phyloP scores from a whole-genome alignment of 352 stramenopile genomes.

The Phytophthora podocarpi region DNA sequence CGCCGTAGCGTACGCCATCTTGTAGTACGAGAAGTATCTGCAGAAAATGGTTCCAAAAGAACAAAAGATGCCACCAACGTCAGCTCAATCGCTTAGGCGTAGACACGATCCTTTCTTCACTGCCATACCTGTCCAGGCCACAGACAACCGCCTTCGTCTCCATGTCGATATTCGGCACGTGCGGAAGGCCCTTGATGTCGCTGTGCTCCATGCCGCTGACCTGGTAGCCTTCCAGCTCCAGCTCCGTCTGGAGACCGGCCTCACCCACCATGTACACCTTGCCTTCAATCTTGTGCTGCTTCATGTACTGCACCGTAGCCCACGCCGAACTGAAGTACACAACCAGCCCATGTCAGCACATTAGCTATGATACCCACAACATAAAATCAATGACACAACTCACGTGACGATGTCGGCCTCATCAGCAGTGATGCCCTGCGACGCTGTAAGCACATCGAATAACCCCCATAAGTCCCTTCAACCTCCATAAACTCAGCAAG shows the following conservation, averaged over 20 bases:
- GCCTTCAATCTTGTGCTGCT: conserved; percentile 70
- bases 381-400: no score
- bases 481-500: not conserved
- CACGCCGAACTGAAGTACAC: conserved; percentile 63
- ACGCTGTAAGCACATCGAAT: conserved; percentile 44
- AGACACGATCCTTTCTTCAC: not conserved
- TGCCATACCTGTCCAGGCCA: conserved; percentile 65
- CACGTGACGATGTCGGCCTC: conserved; percentile 85
- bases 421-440: conserved; percentile 67
- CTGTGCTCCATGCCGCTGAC: conserved; percentile 72
- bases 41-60: not conserved
- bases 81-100: not conserved
- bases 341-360: conserved; percentile 1
- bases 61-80: not conserved
- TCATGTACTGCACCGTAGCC: conserved; percentile 84
- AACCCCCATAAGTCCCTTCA: not conserved
- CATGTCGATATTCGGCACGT: conserved; percentile 68
- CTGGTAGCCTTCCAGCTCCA: conserved; percentile 69
- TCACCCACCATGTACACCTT: conserved; percentile 90
- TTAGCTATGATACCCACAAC: not conserved
- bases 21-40: conserved; percentile 86
- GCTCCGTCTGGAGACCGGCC: conserved; percentile 64
- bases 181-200: conserved; percentile 70
- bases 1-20: conserved; percentile 78
- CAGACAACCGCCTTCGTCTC: conserved; percentile 83